phyloP scores from a whole-genome alignment of 768 basidiomycete genomes.

The Lactarius deliciosus region DNA sequence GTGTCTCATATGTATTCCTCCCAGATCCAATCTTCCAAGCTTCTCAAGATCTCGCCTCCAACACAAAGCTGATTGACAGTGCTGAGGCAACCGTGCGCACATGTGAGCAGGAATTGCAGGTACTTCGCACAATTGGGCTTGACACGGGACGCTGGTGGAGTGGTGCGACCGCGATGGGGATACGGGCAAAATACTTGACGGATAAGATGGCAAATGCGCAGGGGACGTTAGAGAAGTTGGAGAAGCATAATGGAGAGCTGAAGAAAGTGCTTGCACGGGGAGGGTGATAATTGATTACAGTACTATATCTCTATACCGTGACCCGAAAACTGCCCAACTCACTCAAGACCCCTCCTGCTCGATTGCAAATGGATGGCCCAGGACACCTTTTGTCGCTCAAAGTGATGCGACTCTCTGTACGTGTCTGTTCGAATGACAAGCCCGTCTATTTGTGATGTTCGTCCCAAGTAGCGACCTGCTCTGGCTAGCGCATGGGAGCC shows the following conservation, averaged over 20 bases:
- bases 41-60: slow-evolving; percentile 76
- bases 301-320: too few species aligned
- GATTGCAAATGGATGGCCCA: slow-evolving; percentile 47
- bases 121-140: slow-evolving; percentile 63
- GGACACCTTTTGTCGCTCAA: slow-evolving; percentile 74
- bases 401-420: slow-evolving; percentile 85
- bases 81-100: slow-evolving; percentile 62
- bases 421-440: slow-evolving; percentile 36
- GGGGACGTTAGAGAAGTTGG: slow-evolving; percentile 65
- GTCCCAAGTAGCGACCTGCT: slow-evolving; percentile 59
- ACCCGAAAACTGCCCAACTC: not conserved
- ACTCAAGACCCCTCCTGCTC: not conserved
- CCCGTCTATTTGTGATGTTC: slow-evolving; percentile 19
- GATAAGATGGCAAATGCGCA: slow-evolving; percentile 73
- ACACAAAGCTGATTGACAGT: slow-evolving; percentile 59
- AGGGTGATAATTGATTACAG: slow-evolving; percentile 28
- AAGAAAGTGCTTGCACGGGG: slow-evolving; percentile 55
- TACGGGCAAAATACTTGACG: slow-evolving; percentile 65
- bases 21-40: slow-evolving; percentile 77
- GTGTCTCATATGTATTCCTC: slow-evolving; percentile 18
- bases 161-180: slow-evolving; percentile 49
- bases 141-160: slow-evolving; percentile 49
- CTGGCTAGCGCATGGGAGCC: slow-evolving; percentile 80
- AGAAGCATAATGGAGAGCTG: slow-evolving; percentile 66
- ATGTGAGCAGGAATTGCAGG: slow-evolving; percentile 75